Evolutionary conservation across 1,139 yeast species (phyloP), one percentile per base, ranked within the genome.

Genomic region (Hemisphaericaspora subhashii): DNA sequence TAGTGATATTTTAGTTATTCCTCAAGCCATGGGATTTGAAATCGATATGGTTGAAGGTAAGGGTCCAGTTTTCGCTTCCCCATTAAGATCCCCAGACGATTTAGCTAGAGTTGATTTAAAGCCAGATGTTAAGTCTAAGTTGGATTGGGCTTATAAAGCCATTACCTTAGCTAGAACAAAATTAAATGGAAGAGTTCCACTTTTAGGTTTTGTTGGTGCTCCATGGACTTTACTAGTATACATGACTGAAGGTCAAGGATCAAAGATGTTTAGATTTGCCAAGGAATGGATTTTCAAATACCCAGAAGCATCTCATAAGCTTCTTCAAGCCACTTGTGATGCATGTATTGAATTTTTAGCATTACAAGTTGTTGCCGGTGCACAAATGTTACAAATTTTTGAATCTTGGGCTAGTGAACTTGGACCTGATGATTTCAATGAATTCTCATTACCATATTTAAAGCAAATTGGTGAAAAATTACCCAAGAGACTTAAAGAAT

Each of bases 371-470:
- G 82, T 83, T 50, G 98, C 98, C 2, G 98, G 98, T 47, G 98
- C 98, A 21, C 98, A 92, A 67, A 89, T 92, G 83, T 72, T 92
- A 45, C 98, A 92, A 64, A 88, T 92, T 23, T 92, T 92, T 58
- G 98, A 92, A 58, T 86, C 96, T 17, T 90, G 97, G 96, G 98
- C 96, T 36, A 96, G 98, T 41, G 98, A 92, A 64, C 74, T 92
- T 45, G 94, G 96, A 1, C 95, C 97, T 12, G 70, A 70, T 39
- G 98, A 92, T 56, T 92, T 92, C 61, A 74, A 75, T 47, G 90
- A 86, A 58, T 94, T 89, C 61, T 84, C 95, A 4, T 75, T 92
- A 55, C 98, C 98, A 3, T 92, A 88, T 58, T 70, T 92, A 54
- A 77, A 74, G 49, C 87, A 87, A 58, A 90, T 92, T 46, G 77